phyloP scores from a whole-genome alignment of 2,329 filamentous ascomycete genomes.

The Aspergillus novofumigatus region DNA sequence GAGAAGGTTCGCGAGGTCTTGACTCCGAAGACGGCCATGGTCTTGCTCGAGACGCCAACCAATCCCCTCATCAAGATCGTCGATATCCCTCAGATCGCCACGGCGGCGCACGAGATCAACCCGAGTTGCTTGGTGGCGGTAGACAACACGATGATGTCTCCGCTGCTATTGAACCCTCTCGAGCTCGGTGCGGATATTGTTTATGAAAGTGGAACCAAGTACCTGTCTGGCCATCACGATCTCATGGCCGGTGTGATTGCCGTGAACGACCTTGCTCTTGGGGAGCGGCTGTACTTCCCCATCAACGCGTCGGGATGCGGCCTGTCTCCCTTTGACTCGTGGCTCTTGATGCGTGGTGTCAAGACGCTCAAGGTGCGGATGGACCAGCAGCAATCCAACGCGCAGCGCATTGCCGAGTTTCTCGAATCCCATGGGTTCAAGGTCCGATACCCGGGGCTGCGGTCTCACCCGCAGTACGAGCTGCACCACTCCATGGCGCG shows the following conservation, averaged over 20 bases:
- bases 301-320: conserved; percentile 97
- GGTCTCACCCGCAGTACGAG: conserved; percentile 93
- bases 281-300: conserved; percentile 89
- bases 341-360: conserved; percentile 88
- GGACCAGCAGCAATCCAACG: conserved; percentile 96
- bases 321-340: conserved; percentile 90
- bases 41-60: conserved; percentile 91
- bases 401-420: conserved; percentile 85
- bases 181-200: conserved; percentile 93
- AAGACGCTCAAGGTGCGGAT: conserved; percentile 97
- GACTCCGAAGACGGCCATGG: conserved; percentile 83
- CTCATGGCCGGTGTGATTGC: conserved; percentile 98
- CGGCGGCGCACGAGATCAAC: conserved; percentile 71
- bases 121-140: conserved; percentile 78
- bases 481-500: conserved; percentile 94
- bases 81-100: conserved; percentile 78
- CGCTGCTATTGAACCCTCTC: conserved; percentile 87
- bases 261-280: conserved; percentile 74
- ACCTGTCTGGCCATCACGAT: conserved; percentile 95
- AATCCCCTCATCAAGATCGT: conserved; percentile 98
- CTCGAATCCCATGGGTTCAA: conserved; percentile 88
- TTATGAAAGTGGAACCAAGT: conserved; percentile 97
- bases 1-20: conserved; percentile 66
- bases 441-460: conserved; percentile 89
- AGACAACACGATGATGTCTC: conserved; percentile 98